Conservation (phyloP, 169 alveolate genomes). For the Plasmodium reichenowi region DNA sequence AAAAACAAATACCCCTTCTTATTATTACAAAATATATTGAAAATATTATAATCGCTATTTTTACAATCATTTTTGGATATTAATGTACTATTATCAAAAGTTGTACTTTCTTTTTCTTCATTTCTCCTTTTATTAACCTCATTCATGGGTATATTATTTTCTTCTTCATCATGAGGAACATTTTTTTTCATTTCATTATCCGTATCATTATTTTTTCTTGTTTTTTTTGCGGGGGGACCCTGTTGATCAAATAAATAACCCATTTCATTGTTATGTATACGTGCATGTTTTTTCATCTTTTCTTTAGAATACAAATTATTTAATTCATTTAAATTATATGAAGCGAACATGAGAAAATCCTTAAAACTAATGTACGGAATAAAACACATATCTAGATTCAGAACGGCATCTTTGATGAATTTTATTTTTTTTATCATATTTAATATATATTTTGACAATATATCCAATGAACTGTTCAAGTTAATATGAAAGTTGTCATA, state of each 20-base stretch:
- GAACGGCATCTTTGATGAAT: slow-evolving; percentile 23
- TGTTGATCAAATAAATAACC: not conserved
- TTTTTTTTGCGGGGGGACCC: not conserved
- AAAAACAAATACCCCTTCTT: slow-evolving; percentile 14
- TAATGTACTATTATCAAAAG: not conserved
- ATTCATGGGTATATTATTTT: not conserved
- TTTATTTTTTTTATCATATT: slow-evolving; percentile 21
- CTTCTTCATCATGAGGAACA: not conserved
- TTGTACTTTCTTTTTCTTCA: not conserved
- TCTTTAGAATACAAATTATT: slow-evolving; percentile 5
- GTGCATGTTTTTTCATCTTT: slow-evolving; percentile 1
- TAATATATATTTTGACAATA: slow-evolving; percentile 32
- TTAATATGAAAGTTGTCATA: too few species aligned
- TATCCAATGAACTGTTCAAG: not conserved
- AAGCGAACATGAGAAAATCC: slow-evolving; percentile 44
- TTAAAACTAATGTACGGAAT: slow-evolving; percentile 47
- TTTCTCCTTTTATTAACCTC: not conserved
- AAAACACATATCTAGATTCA: slow-evolving; percentile 8
- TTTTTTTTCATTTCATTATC: not conserved
- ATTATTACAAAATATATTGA: too few species aligned
- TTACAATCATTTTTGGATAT: not conserved
- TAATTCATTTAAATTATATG: slow-evolving; percentile 53
- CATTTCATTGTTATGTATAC: not conserved
- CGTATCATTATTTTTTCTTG: not conserved
- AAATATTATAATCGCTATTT: not conserved